A percentile compares a stretch with the other conserved stretches of the same genome.
Conservation (phyloP, 2,329 filamentous ascomycete genomes). For the Ophiognomonia clavigignenti-juglandacearum region DNA sequence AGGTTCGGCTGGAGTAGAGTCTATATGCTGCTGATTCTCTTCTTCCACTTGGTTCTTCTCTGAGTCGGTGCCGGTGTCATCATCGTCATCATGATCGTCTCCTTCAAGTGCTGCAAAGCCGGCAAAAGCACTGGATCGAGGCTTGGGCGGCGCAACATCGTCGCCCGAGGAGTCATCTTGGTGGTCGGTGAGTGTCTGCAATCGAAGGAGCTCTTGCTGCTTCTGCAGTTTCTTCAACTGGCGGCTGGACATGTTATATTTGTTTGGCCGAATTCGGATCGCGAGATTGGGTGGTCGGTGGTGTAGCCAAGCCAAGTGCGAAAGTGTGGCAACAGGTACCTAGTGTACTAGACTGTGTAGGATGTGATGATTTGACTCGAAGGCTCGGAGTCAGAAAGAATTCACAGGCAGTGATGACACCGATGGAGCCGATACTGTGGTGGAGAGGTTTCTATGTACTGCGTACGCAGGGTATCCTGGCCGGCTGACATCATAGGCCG, state of each 20-base stretch:
- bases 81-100: too few relatives aligned
- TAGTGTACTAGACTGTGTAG: too few relatives aligned
- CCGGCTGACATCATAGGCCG: too few relatives aligned
- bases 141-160: conserved; percentile 30
- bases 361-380: too few relatives aligned
- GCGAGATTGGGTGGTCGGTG: background rate
- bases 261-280: too few relatives aligned
- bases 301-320: too few relatives aligned
- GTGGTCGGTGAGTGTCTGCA: conserved; percentile 16
- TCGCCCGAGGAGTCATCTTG: conserved; percentile 21
- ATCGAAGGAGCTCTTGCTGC: conserved; percentile 39
- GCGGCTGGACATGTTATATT: conserved; percentile 41
- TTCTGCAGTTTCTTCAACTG: conserved; percentile 49
- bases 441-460: too few relatives aligned
- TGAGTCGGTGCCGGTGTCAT: conserved; percentile 29
- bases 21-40: background rate
- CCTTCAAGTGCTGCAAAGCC: conserved; percentile 46
- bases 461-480: too few relatives aligned
- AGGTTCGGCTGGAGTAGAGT: conserved; percentile 15
- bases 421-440: too few relatives aligned
- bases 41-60: conserved; percentile 15
- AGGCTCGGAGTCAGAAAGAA: too few relatives aligned
- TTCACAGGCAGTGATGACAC: too few relatives aligned
- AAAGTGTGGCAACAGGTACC: too few relatives aligned
- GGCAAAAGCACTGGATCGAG: conserved; percentile 43